Percentiles rank a stretch among this genome's conserved stretches.
Evolutionary conservation across 2,329 filamentous ascomycete species (phyloP).

Genomic region (Phialophora macrospora): DNA sequence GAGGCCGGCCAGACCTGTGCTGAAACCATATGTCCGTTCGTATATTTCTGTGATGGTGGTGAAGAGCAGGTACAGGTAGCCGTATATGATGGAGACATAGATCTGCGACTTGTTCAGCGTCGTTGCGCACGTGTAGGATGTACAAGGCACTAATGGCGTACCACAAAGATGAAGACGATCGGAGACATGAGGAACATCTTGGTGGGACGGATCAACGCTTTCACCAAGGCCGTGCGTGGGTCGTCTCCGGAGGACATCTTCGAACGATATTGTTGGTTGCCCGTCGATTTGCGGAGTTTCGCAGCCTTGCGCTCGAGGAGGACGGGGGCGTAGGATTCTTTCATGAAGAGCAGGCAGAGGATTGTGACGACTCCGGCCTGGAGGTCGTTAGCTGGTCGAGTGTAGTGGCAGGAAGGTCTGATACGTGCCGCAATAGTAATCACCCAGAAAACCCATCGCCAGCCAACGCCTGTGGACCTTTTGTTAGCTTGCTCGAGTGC

Average conservation of each 20-base stretch:
- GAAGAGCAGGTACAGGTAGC: conserved; percentile 64
- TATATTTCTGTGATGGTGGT: conserved; percentile 65
- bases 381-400: background rate
- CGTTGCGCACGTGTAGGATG: background rate
- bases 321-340: conserved; percentile 66
- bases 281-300: conserved; percentile 44
- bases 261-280: conserved; percentile 50
- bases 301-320: conserved; percentile 62
- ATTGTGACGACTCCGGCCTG: conserved; percentile 56
- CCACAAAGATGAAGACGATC: conserved; percentile 56
- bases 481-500: background rate
- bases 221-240: conserved; percentile 10
- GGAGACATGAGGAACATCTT: conserved; percentile 60
- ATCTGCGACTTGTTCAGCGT: background rate
- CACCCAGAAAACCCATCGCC: conserved; percentile 51
- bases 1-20: conserved; percentile 59
- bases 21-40: conserved; percentile 61
- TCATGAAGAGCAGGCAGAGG: conserved; percentile 59
- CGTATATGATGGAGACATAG: conserved; percentile 62
- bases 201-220: conserved; percentile 57
- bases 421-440: conserved; percentile 66
- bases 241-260: conserved; percentile 6
- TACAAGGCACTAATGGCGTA: background rate
- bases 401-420: background rate
- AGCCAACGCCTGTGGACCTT: conserved; percentile 19